Conservation (phyloP, 2,329 filamentous ascomycete genomes). For the Piedraia hortae region DNA sequence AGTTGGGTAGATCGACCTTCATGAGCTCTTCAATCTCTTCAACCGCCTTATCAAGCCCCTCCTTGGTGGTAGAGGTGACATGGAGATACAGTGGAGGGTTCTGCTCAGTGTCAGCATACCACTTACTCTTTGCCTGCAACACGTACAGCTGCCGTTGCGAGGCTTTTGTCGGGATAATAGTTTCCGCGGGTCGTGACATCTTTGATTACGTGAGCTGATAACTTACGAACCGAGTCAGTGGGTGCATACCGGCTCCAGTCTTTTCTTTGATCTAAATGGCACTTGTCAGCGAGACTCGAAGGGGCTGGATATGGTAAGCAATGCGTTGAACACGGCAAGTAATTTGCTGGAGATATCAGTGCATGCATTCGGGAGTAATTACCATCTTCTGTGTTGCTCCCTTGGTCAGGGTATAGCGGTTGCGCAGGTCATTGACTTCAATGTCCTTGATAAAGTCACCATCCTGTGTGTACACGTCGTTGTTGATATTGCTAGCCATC, state of each 20-base stretch:
- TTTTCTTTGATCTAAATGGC: slow-evolving; percentile 97
- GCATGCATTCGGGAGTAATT: slow-evolving; percentile 35
- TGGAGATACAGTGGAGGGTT: slow-evolving; percentile 73
- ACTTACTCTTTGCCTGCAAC: neutral
- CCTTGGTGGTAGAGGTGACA: slow-evolving; percentile 74
- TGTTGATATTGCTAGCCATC: slow-evolving; percentile 35
- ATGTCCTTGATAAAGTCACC: slow-evolving; percentile 98
- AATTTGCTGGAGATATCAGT: slow-evolving; percentile 1
- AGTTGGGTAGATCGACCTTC: slow-evolving; percentile 79
- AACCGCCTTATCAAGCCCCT: slow-evolving; percentile 72
- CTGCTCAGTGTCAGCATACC: slow-evolving; percentile 2
- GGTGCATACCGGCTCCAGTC: slow-evolving; percentile 93
- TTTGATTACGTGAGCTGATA: slow-evolving; percentile 37
- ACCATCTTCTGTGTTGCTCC: slow-evolving; percentile 97
- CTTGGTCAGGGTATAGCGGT: slow-evolving; percentile 91
- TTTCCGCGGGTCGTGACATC: slow-evolving; percentile 96
- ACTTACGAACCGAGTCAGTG: slow-evolving; percentile 20
- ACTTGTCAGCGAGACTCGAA: slow-evolving; percentile 59
- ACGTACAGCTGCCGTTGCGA: slow-evolving; percentile 76
- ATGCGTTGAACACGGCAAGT: too few species aligned
- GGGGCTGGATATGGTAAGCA: slow-evolving; percentile 18
- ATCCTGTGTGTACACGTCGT: slow-evolving; percentile 80
- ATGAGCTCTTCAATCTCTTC: slow-evolving; percentile 80
- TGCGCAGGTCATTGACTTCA: slow-evolving; percentile 91
- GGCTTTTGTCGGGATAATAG: slow-evolving; percentile 91